Base-by-base conservation (phyloP, 2,329 filamentous ascomycete species). In the Ophiocordyceps australis region DNA sequence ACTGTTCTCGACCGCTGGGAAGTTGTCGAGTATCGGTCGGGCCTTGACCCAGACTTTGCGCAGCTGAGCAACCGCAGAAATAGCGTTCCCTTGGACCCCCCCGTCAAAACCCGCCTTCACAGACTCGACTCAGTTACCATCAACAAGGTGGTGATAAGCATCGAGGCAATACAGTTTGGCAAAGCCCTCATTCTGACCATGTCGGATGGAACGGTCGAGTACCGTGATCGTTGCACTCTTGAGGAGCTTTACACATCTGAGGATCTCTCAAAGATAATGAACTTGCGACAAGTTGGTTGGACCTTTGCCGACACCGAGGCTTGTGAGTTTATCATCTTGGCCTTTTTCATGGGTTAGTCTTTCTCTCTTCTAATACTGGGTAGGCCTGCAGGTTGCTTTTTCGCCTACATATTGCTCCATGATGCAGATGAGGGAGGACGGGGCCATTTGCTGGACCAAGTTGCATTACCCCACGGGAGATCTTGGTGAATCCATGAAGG, bases 1-100 rank as follows among this genome's bases (percentile, higher is more conserved):
- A 92, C 74, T 36, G 65, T 85, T 21, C 60, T 95, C 33, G 74
- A 82, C 34, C 67, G 77, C 33, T 95, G 86, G 86, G 75, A 89
- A 37, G 54, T 92, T 10, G 46, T 86, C 8, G 70, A 78, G 17
- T 61, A 68, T 24, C 52, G 63, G n/a, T 69, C 75, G 34, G 59
- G 54, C 8, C 53, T 91, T 7, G 78, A 89, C 42, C 54, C 74
- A 3, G 76, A 75, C 9, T 86, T 92, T 43, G 76, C 82, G 35
- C 75, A 85, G 37, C 59, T 89, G 15, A 68, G 71, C 7, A 46
- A 46, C 22, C 68, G 75, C 37, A 70, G 69, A 39, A 70, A 67
- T 40, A 67, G 59, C 24, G 30, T 49, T 26, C 40, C 47, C 9
- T 39, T 42, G 9, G 49, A 54, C 17, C 34, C 43, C 8, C 35